phyloP scores from a whole-genome alignment of 164 flowering plant genomes.

The Cinnamomum chago region DNA sequence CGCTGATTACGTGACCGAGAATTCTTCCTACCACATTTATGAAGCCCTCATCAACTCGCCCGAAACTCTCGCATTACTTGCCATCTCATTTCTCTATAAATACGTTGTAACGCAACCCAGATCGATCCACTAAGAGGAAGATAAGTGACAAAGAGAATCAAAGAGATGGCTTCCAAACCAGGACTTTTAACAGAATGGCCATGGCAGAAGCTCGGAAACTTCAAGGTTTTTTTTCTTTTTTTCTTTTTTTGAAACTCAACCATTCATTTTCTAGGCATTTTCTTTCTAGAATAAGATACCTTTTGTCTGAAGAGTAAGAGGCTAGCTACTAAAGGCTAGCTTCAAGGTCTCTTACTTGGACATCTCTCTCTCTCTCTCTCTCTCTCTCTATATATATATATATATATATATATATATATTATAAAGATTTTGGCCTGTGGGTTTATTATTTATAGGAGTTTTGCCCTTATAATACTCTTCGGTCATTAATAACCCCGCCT shows the following conservation, averaged over 20 bases:
- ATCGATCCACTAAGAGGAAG: too few relatives aligned
- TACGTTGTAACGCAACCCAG: too few relatives aligned
- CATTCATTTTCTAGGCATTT: not conserved
- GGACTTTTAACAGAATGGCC: slow-evolving; percentile 41
- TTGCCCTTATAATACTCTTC: not conserved
- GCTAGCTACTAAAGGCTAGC: not conserved
- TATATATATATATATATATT: not conserved
- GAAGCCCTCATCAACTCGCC: too few relatives aligned
- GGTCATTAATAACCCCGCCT: too few relatives aligned
- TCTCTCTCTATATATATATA: not conserved
- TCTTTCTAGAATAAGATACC: not conserved
- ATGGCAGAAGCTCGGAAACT: slow-evolving; percentile 34
- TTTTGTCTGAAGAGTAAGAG: not conserved
- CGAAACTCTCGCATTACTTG: too few relatives aligned
- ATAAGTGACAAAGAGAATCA: too few relatives aligned
- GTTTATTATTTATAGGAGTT: too few relatives aligned
- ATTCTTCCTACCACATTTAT: too few relatives aligned
- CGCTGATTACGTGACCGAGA: too few relatives aligned
- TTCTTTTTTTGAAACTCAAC: not conserved
- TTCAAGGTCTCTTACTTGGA: not conserved
- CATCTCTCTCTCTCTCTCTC: too few relatives aligned
- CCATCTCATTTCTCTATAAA: too few relatives aligned
- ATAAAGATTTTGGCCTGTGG: too few relatives aligned
- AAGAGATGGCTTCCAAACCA: slow-evolving; percentile 31
- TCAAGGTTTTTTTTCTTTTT: slow-evolving; percentile 28